phyloP scores from a whole-genome alignment of 768 basidiomycete genomes.

The Crepidotus variabilis region DNA sequence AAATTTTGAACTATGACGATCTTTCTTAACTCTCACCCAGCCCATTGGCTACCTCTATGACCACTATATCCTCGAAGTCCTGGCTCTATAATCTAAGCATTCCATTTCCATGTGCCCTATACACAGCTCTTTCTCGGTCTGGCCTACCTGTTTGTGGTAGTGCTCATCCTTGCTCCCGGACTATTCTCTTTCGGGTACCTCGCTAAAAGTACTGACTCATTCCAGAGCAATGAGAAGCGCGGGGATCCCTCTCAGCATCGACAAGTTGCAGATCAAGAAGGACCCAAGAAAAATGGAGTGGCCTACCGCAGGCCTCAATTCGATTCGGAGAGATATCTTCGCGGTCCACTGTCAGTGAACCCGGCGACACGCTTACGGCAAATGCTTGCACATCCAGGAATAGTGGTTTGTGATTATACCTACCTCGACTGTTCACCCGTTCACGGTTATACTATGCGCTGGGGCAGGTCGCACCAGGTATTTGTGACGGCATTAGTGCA shows the following conservation, averaged over 20 bases:
- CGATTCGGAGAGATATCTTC: slow-evolving; percentile 63
- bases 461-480: slow-evolving; percentile 66
- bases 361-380: slow-evolving; percentile 71
- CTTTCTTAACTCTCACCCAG: no score
- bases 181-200: not conserved
- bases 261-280: not conserved
- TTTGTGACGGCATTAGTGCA: slow-evolving; percentile 78
- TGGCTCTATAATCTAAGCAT: not conserved
- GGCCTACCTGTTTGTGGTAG: not conserved
- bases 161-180: not conserved
- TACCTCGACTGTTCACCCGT: not conserved
- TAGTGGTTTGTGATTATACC: slow-evolving; percentile 49
- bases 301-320: slow-evolving; percentile 65
- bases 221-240: no score
- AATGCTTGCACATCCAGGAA: slow-evolving; percentile 67
- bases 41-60: no score
- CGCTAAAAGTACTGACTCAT: not conserved
- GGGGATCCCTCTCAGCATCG: not conserved
- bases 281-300: slow-evolving; percentile 16
- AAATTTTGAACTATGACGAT: no score
- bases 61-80: not conserved
- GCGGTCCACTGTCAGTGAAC: slow-evolving; percentile 66
- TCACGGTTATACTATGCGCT: not conserved
- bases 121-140: not conserved
- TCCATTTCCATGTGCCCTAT: not conserved